phyloP scores from a whole-genome alignment of 1,139 yeast species.

The Taphrina deformans region DNA sequence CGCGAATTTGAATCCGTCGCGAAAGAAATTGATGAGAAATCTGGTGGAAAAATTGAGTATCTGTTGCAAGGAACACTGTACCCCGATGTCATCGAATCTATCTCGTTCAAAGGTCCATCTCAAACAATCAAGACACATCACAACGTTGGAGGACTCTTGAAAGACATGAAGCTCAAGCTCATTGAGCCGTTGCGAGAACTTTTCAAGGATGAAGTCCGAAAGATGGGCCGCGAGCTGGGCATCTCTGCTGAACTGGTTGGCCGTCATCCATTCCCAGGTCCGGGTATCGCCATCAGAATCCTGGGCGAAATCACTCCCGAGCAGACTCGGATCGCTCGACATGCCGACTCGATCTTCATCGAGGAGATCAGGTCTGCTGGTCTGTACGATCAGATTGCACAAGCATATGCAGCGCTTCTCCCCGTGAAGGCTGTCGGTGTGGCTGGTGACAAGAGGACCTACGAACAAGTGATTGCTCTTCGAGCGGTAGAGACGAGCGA shows the following conservation, averaged over 20 bases:
- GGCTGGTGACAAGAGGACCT: conserved; percentile 99
- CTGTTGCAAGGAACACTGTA: conserved; percentile 95
- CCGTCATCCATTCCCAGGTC: conserved; percentile 99
- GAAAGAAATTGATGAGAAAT: conserved; percentile 72
- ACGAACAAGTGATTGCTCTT: conserved; percentile 97
- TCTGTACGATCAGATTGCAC: conserved; percentile 86
- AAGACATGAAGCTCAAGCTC: conserved; percentile 95
- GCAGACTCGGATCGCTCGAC: conserved; percentile 94
- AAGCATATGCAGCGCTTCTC: conserved; percentile 93
- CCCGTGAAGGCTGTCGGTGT: conserved; percentile 99
- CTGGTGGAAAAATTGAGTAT: conserved; percentile 87
- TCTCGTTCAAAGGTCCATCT: conserved; percentile 98
- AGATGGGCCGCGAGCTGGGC: conserved; percentile 88
- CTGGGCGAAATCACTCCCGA: conserved; percentile 91
- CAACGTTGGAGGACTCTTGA: conserved; percentile 96
- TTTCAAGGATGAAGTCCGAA: conserved; percentile 98
- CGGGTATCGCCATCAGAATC: conserved; percentile 98
- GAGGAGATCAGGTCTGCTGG: conserved; percentile 95
- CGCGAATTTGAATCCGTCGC: conserved; percentile 74
- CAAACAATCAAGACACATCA: conserved; percentile 99
- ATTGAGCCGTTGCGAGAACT: conserved; percentile 98
- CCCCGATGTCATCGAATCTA: conserved; percentile 98
- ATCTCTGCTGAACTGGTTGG: conserved; percentile 96
- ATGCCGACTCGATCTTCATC: conserved; percentile 92
- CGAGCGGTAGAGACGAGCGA: conserved; percentile 97